Conservation (phyloP, 305 asterid genomes). For the Solanum aculeatissimum region DNA sequence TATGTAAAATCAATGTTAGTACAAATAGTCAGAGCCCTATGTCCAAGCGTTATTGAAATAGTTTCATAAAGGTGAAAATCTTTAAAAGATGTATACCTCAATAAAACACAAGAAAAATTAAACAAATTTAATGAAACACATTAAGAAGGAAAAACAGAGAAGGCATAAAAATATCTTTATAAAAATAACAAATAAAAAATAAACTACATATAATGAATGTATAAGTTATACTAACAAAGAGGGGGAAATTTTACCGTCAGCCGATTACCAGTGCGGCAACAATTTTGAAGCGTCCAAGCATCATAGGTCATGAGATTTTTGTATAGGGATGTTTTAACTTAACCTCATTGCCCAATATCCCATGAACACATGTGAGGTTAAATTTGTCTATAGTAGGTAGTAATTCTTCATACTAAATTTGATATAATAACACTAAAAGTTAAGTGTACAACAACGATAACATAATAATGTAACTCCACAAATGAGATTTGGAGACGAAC, state of each 20-base stretch:
- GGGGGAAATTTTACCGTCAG: neutral
- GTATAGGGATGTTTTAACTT: neutral
- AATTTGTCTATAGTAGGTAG: neutral
- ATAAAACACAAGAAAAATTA: too few relatives aligned
- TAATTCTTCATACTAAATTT: neutral
- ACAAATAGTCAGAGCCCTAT: neutral
- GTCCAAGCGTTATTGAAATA: too few relatives aligned
- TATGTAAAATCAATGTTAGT: neutral
- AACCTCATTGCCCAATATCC: neutral
- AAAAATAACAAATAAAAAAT: too few relatives aligned
- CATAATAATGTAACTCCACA: neutral
- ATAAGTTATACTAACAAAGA: neutral
- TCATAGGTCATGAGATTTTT: neutral
- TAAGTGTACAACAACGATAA: neutral
- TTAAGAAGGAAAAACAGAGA: neutral
- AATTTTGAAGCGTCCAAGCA: neutral
- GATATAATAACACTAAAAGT: neutral
- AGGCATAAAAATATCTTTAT: neutral
- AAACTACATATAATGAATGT: neutral
- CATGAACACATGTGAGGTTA: neutral
- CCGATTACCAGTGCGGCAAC: neutral
- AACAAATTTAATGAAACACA: too few relatives aligned
- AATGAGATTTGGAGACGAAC: conserved; percentile 9
- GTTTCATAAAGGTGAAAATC: neutral
- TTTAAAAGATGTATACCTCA: too few relatives aligned